Base-by-base conservation (phyloP, 306 rosid species). In the Psophocarpus tetragonolobus region DNA sequence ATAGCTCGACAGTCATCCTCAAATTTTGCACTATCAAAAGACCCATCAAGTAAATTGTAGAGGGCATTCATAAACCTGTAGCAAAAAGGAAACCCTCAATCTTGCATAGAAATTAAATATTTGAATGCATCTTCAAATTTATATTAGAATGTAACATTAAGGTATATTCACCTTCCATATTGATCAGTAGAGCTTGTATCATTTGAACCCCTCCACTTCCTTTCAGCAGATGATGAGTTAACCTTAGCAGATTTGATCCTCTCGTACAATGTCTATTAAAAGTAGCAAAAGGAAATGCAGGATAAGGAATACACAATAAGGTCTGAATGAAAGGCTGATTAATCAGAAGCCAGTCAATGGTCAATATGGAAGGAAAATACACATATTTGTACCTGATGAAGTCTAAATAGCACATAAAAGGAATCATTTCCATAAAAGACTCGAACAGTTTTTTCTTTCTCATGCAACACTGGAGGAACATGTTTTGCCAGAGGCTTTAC, bases 1-100 rank as follows among this genome's bases (percentile, higher is more conserved):
- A 91, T 86, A 74, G 99, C 97, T 78, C 99, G 90, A 65, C 99
- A 92, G 80, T 96, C 99, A 88, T 96, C 99, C 84, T 96, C 99
- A 87, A 92, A 96, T 80, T 96, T 96, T 36, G 98, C 68, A 80
- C 91, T 92, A 79, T 96, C 99, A 20, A 96, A 92, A 80, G 99
- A 92, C 78, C 99, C 99, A 20, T 96, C 99, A 79, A 96, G 92
- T 81, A 96, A 88, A 84, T 85, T 90, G 96, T 96, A 93, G 58
- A 96, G 96, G 53, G 98, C 91, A 84, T 78, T 87, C 94, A 96
- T 88, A 87, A 96, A 96, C 84, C 99, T 96, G 89, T 42, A 77
- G 60, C 75, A 78, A 23, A 75, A 74, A 76, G 17, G 47, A 42
- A 9, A 1, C 13, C 62, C 45, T 76, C 61, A 68, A 76, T 85